phyloP scores from a whole-genome alignment of 164 flowering plant species.

The Vitis riparia region DNA sequence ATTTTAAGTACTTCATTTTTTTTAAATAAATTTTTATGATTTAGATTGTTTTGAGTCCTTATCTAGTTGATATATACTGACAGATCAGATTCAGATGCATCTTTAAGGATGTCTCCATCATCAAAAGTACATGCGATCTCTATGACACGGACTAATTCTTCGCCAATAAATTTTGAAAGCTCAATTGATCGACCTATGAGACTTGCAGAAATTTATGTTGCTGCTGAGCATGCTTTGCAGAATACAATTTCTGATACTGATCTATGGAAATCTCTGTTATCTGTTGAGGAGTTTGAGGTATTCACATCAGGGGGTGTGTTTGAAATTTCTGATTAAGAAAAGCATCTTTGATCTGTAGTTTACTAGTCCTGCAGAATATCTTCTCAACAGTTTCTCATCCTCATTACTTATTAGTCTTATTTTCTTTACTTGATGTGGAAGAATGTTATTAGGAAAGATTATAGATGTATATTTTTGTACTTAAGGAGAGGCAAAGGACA shows the following conservation, averaged over 20 bases:
- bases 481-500: too few relatives aligned
- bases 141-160: slow-evolving; percentile 78
- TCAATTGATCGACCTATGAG: slow-evolving; percentile 92
- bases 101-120: slow-evolving; percentile 39
- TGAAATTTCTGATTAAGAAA: neutral
- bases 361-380: neutral
- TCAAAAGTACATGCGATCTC: slow-evolving; percentile 44
- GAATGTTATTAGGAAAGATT: too few relatives aligned
- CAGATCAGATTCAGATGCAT: slow-evolving; percentile 74
- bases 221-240: slow-evolving; percentile 82
- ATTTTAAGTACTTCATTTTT: neutral
- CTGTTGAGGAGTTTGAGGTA: slow-evolving; percentile 86
- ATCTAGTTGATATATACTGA: slow-evolving; percentile 24
- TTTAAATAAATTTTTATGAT: neutral
- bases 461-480: too few relatives aligned
- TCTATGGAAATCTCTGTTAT: slow-evolving; percentile 67
- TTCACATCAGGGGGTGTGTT: neutral
- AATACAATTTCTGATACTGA: slow-evolving; percentile 74
- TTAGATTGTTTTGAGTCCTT: slow-evolving; percentile 10
- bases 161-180: slow-evolving; percentile 81
- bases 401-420: neutral
- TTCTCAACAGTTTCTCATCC: slow-evolving; percentile 1
- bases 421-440: neutral
- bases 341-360: neutral
- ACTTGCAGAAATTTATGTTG: slow-evolving; percentile 90